Conservation (phyloP, 2,329 filamentous ascomycete genomes). For the Hypoxylon sp. region DNA sequence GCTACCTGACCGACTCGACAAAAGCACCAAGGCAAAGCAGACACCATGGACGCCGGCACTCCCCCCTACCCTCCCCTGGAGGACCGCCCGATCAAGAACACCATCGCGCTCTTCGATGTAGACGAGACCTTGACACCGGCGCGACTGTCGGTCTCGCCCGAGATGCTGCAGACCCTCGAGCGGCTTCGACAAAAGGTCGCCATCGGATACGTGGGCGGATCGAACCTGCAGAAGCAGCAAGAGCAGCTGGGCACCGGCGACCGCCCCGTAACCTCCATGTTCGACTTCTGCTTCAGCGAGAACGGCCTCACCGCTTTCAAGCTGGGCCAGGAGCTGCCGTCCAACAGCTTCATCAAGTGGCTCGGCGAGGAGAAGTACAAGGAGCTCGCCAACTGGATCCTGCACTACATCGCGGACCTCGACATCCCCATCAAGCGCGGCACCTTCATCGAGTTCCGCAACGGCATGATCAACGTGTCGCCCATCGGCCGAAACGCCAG, state of each 20-base stretch:
- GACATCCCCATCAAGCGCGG: conserved; percentile 87
- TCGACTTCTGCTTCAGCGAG: conserved; percentile 98
- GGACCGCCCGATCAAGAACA: conserved; percentile 90
- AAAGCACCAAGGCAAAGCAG: conserved; percentile 7
- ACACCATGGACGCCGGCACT: conserved; percentile 59
- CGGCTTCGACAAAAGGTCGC: conserved; percentile 87
- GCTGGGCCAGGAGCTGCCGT: conserved; percentile 80
- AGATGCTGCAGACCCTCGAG: conserved; percentile 86
- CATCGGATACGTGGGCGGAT: conserved; percentile 94
- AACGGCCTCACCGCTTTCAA: conserved; percentile 95
- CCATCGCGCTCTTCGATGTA: conserved; percentile 95
- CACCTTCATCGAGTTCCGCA: conserved; percentile 90
- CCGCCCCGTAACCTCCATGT: conserved; percentile 82
- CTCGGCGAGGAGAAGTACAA: conserved; percentile 89
- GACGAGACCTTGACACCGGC: conserved; percentile 92
- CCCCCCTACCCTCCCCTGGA: conserved; percentile 79
- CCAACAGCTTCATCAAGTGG: conserved; percentile 91
- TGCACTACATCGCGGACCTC: conserved; percentile 87
- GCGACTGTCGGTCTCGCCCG: conserved; percentile 79
- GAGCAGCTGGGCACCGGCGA: conserved; percentile 86
- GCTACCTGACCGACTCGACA: background rate
- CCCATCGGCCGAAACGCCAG: conserved; percentile 90
- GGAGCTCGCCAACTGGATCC: conserved; percentile 79
- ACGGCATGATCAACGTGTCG: conserved; percentile 91
- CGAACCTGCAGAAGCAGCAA: conserved; percentile 93